These are phyloP conservation scores for Passalora sequoiae DNA, from an alignment of 2,329 filamentous ascomycete genomes.

Conservation along the genomic window DNA sequence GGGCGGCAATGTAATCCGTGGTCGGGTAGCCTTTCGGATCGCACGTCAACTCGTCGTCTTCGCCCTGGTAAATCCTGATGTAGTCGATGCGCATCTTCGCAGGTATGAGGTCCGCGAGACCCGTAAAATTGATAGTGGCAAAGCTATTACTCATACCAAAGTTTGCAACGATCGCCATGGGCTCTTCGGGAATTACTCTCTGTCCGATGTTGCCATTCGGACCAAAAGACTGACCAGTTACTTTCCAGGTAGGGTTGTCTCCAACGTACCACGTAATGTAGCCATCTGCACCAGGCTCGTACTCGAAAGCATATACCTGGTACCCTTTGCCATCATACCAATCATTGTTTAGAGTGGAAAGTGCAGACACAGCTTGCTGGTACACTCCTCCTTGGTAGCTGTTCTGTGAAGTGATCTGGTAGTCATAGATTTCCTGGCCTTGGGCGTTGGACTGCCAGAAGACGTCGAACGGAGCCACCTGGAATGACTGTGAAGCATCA, in stretches of 20 bases:
- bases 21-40: slow-evolving; percentile 64
- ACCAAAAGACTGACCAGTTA: slow-evolving; percentile 55
- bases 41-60: slow-evolving; percentile 55
- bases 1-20: slow-evolving; percentile 60
- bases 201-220: slow-evolving; percentile 67
- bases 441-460: slow-evolving; percentile 60
- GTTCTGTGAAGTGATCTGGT: slow-evolving; percentile 53
- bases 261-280: slow-evolving; percentile 67
- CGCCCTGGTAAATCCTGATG: slow-evolving; percentile 64
- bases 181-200: slow-evolving; percentile 60
- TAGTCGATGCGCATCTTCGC: slow-evolving; percentile 65
- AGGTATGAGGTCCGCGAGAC: slow-evolving; percentile 53
- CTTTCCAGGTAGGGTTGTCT: slow-evolving; percentile 58
- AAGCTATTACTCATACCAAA: slow-evolving; percentile 67
- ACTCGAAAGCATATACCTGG: slow-evolving; percentile 60
- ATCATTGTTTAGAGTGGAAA: slow-evolving; percentile 58
- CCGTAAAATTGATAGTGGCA: slow-evolving; percentile 55
- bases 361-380: slow-evolving; percentile 58
- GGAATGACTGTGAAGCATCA: slow-evolving; percentile 58
- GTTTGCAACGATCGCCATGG: slow-evolving; percentile 63
- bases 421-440: slow-evolving; percentile 61
- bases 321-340: slow-evolving; percentile 63
- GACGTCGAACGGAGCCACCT: slow-evolving; percentile 65
- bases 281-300: slow-evolving; percentile 54
- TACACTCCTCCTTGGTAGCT: slow-evolving; percentile 56